Percentiles rank a stretch among this genome's conserved stretches.
Evolutionary conservation across 75 land plant species (phyloP).

Genomic region (Cryptomeria japonica): DNA sequence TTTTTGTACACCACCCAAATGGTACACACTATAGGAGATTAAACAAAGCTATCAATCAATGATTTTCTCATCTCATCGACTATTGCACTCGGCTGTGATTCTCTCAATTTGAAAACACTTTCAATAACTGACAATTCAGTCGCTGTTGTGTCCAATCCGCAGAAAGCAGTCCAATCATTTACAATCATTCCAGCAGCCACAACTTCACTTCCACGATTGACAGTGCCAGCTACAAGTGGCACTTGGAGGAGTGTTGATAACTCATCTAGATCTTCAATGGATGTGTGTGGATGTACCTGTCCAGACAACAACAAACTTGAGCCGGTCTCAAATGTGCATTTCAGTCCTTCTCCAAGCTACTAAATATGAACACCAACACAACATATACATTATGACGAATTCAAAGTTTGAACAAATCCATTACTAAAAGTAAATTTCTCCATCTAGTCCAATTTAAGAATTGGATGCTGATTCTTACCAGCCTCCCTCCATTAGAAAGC

Average conservation of each 20-base stretch:
- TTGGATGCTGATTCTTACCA: slow-evolving; percentile 51
- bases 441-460: background rate
- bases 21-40: background rate
- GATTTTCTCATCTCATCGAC: slow-evolving; percentile 95
- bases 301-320: background rate
- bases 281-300: slow-evolving; percentile 97
- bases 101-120: slow-evolving; percentile 88
- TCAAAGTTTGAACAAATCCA: background rate
- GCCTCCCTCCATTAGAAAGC: slow-evolving; percentile 81
- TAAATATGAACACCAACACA: too few relatives aligned
- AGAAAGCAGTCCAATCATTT: slow-evolving; percentile 97
- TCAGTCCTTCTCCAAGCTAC: too few relatives aligned
- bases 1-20: too few relatives aligned
- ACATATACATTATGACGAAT: background rate
- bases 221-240: slow-evolving; percentile 95
- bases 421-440: background rate
- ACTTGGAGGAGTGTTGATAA: slow-evolving; percentile 94
- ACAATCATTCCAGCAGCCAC: slow-evolving; percentile 90
- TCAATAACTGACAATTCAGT: slow-evolving; percentile 94
- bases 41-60: slow-evolving; percentile 75
- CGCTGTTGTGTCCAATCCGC: slow-evolving; percentile 95
- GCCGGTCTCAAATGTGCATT: background rate
- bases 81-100: slow-evolving; percentile 83
- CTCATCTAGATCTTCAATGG: slow-evolving; percentile 91
- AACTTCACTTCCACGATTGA: slow-evolving; percentile 94